Evolutionary conservation across 495 filamentous ascomycete genomes (phyloP), one percentile per base, ranked within the genome.

Genomic region (Tuber indicum): DNA sequence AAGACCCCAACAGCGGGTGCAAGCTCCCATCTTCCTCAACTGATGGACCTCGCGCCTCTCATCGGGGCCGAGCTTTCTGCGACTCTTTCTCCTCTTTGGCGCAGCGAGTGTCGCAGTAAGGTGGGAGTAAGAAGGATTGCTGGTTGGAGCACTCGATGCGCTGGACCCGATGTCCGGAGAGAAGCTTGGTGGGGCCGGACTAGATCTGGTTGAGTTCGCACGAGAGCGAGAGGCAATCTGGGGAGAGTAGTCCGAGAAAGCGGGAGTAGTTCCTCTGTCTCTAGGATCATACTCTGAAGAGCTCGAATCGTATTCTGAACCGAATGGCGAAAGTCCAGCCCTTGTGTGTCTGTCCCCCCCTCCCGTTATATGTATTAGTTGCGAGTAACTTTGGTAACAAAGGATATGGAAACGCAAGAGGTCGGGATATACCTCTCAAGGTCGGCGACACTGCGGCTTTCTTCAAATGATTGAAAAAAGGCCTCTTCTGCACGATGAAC

Each of bases 21-120:
- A 83, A n/a, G 82, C 82, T 17, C 82, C 82, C 83, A 83, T 83
- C 72, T 83, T 83, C 45, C 82, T 78, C 42, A 83, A 71, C 49
- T 83, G 81, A 19, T 83, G 82, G 41, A 83, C 82, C 58, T 83
- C 82, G 58, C 76, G 76, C 41, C 82, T 81, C 76, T 83, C 82
- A 42, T 76, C 75, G 36, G 82, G 78, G 32, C 78, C 82, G 49
- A 83, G 82, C 49, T 83, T 83, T 75, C 82, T 79, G 49, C 82
- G 78, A 43, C 78, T 80, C 72, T 83, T 83, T 21, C 80, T 82
- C 70, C 77, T 73, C 58, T 76, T 79, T 58, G 81, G 80, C 26
- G 74, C 74, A 69, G 81, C 75, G 70, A 82, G 80, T 70, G 75
- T 77, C 46, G 81, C 81, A 46, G 70, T 77, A 70, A 82, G 81